A percentile compares a stretch with the other conserved stretches of the same genome.
Evolutionary conservation across 768 basidiomycete species (phyloP).

Genomic region (Termitomyces sp.): DNA sequence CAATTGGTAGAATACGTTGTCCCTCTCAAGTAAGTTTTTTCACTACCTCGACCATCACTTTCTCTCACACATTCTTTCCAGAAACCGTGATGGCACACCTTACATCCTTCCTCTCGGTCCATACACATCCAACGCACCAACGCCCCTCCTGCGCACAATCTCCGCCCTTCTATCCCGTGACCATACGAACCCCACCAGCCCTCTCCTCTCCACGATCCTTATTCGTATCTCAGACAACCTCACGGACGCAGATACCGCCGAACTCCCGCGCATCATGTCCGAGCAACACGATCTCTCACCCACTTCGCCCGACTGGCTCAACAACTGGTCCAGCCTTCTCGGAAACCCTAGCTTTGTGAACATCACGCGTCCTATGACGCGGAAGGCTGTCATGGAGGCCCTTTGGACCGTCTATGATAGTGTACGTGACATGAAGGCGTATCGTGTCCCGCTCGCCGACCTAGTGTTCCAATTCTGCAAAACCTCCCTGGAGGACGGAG

Average conservation of each 20-base stretch:
- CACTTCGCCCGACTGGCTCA: conserved; percentile 65
- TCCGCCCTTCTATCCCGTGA: conserved; percentile 61
- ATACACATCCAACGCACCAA: conserved; percentile 50
- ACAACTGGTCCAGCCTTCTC: conserved; percentile 57
- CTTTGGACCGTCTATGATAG: conserved; percentile 56
- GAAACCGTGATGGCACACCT: conserved; percentile 39
- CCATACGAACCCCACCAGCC: conserved; percentile 49
- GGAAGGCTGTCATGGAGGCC: conserved; percentile 49
- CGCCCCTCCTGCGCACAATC: conserved; percentile 56
- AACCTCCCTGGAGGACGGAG: conserved; percentile 20
- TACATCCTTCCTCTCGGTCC: conserved; percentile 43
- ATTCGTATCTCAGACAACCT: conserved; percentile 65
- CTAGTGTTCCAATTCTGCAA: conserved; percentile 45
- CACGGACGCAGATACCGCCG: conserved; percentile 60
- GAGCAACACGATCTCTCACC: conserved; percentile 67
- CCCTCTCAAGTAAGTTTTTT: conserved; percentile 46
- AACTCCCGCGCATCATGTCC: conserved; percentile 55
- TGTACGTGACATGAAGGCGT: conserved; percentile 63
- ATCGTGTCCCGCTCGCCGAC: conserved; percentile 48
- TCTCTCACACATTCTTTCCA: conserved; percentile 4
- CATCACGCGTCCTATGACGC: conserved; percentile 42
- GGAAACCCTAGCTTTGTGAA: conserved; percentile 40
- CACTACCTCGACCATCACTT: neutral
- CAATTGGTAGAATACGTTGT: conserved; percentile 54
- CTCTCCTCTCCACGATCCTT: conserved; percentile 57